A percentile compares a stretch with the other conserved stretches of the same genome.
Evolutionary conservation across 768 basidiomycete genomes (phyloP).

Genomic region (Sporobolomyces phaffii): DNA sequence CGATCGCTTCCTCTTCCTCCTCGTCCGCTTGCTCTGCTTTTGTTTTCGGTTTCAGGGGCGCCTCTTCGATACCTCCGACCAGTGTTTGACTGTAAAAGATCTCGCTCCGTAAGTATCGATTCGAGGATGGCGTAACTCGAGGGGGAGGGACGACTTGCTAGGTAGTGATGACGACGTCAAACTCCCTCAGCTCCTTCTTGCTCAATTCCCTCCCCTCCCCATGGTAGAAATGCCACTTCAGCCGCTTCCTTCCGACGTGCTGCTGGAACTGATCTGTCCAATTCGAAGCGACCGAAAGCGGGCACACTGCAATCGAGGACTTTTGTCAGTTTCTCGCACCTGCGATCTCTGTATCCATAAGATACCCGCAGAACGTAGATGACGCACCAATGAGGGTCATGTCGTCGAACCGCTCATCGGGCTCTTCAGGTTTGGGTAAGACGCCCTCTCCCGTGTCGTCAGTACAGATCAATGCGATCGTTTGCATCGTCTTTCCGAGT

Average conservation of each 20-base stretch:
- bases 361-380: no score
- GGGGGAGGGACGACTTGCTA: slow-evolving; percentile 5
- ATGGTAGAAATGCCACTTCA: slow-evolving; percentile 59
- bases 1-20: neutral
- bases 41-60: slow-evolving; percentile 51
- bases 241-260: slow-evolving; percentile 35
- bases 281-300: slow-evolving; percentile 76
- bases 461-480: slow-evolving; percentile 66
- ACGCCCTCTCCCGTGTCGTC: slow-evolving; percentile 40
- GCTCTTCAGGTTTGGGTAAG: slow-evolving; percentile 45
- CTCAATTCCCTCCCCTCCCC: slow-evolving; percentile 56
- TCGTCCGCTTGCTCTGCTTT: neutral
- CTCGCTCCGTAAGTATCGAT: no score
- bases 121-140: no score
- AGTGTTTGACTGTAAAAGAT: slow-evolving; percentile 39
- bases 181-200: slow-evolving; percentile 57
- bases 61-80: slow-evolving; percentile 48
- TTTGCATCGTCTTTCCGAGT: slow-evolving; percentile 81
- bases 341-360: no score
- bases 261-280: slow-evolving; percentile 41
- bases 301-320: slow-evolving; percentile 55
- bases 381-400: slow-evolving; percentile 74
- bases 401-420: slow-evolving; percentile 60
- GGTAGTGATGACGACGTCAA: slow-evolving; percentile 77
- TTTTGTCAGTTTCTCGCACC: no score